Evolutionary conservation across 1,284 basidiomycete species (phyloP), one percentile per base, ranked within the genome.

Genomic region (Fistulinella staudtii): DNA sequence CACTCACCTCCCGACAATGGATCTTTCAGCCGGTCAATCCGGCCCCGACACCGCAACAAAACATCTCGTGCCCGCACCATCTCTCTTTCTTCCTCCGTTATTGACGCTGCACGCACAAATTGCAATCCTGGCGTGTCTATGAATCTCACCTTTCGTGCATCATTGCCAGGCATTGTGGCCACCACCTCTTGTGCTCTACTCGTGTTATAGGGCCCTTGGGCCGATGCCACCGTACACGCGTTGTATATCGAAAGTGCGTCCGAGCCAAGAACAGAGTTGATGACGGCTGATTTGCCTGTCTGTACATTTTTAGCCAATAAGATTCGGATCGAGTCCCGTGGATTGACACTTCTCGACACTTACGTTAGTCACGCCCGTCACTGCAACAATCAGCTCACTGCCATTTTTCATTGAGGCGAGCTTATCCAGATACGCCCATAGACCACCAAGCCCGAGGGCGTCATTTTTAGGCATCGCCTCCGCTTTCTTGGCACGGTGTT

Each of bases 21-120:
- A 60, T 97, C 93, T 63, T 92, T 89, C 46, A 97, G 73, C 31
- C 85, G 77, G 64, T 97, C 95, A 31, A 97, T 84, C 54, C 89
- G 80, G 27, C 94, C 89, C 53, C 87, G 79, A 60, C 84, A 89
- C 44, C 93, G 76, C 52, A 92, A 59, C 20, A 94, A 65, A 46
- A 90, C 75, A 57, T 93, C 90, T 34, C 73, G 77, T 13, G 79
- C 79, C 34, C 82, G 79, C 25, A 66, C 56, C 10, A 59, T 65
- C 46, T 74, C 72, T 37, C 43, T 49, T 27, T 62, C 47, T 7
- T 68, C 52, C 18, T 61, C 53, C 46, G 72, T 69, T 54, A 72
- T 69, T 29, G 66, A 65, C 28, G 72, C 72, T 31, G 69, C 74
- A 50, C 57, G 68, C 50, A 66, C 68, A 73, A 81, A 85, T 37